phyloP scores from a whole-genome alignment of 164 flowering plant species.

The Sedum album region DNA sequence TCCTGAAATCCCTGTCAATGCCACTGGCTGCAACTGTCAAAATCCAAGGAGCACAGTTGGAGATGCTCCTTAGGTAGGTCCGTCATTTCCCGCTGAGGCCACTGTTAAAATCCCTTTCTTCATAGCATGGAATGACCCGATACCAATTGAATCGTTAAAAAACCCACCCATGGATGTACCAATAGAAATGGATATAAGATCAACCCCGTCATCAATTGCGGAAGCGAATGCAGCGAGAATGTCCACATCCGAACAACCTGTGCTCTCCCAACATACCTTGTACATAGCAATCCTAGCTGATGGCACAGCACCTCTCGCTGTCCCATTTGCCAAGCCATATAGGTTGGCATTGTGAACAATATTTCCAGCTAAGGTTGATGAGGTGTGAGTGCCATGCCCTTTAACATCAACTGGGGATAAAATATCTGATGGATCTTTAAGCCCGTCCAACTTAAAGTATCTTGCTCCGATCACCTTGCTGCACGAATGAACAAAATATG shows the following conservation, averaged over 20 bases:
- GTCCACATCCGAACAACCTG: conserved; percentile 57
- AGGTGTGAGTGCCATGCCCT: conserved; percentile 85
- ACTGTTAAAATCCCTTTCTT: conserved; percentile 51
- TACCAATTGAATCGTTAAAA: conserved; percentile 30
- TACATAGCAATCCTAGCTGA: conserved; percentile 65
- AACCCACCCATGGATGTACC: conserved; percentile 27
- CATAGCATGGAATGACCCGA: conserved; percentile 76
- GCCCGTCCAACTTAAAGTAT: conserved; percentile 47
- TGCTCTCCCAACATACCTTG: conserved; percentile 62
- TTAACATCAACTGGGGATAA: conserved; percentile 48
- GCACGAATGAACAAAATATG: not conserved
- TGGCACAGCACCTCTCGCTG: conserved; percentile 71
- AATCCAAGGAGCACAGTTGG: conserved; percentile 70
- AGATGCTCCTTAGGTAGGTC: conserved; percentile 31
- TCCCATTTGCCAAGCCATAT: conserved; percentile 56
- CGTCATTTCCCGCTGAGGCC: conserved; percentile 67
- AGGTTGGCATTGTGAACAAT: conserved; percentile 40
- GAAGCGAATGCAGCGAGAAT: conserved; percentile 67
- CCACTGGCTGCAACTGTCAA: conserved; percentile 69
- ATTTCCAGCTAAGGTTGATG: conserved; percentile 65
- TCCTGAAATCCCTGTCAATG: conserved; percentile 44
- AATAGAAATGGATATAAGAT: conserved; percentile 61
- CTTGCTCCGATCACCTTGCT: conserved; percentile 72
- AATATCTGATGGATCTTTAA: conserved; percentile 28
- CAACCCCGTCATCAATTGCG: conserved; percentile 82